These are phyloP conservation scores for Pestalotiopsis sp. DNA, from an alignment of 2,329 filamentous ascomycete genomes.

Conservation along the genomic window DNA sequence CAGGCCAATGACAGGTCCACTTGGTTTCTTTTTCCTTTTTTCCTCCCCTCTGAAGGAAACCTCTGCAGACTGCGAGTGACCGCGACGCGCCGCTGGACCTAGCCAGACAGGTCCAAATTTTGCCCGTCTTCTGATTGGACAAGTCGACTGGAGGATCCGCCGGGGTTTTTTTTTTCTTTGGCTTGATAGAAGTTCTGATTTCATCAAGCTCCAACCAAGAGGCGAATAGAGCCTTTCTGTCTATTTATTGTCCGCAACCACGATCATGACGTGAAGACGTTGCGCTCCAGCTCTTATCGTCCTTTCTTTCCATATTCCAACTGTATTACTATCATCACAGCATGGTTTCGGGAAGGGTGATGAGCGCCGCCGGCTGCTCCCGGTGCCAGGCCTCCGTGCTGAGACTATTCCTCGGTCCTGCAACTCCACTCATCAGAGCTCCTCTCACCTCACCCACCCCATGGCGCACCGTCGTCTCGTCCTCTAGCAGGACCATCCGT, in stretches of 20 bases:
- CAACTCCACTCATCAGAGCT: slow-evolving; percentile 12
- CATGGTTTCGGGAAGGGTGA: slow-evolving; percentile 26
- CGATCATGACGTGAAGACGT: background rate
- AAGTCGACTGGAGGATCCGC: background rate
- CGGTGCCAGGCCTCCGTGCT: slow-evolving; percentile 28
- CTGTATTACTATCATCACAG: background rate
- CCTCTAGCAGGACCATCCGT: background rate
- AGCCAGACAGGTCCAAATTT: too few species aligned
- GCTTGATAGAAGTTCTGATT: slow-evolving; percentile 10
- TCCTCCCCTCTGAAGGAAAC: background rate
- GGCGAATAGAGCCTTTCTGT: background rate
- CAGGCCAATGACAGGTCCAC: too few species aligned
- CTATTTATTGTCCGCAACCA: background rate
- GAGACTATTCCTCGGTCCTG: slow-evolving; percentile 26
- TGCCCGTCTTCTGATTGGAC: too few species aligned
- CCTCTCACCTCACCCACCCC: background rate
- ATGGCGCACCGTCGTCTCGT: background rate
- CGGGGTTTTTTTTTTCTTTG: background rate
- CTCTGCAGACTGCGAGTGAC: too few species aligned
- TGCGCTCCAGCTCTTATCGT: background rate
- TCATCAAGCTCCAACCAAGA: slow-evolving; percentile 10
- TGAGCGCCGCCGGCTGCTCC: slow-evolving; percentile 27
- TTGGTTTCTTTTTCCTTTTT: background rate
- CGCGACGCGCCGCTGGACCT: too few species aligned
- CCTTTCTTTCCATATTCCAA: background rate